A percentile compares a stretch with the other conserved stretches of the same genome.
Conservation (phyloP, 179 eudicot species). For the Actinidia arguta region DNA sequence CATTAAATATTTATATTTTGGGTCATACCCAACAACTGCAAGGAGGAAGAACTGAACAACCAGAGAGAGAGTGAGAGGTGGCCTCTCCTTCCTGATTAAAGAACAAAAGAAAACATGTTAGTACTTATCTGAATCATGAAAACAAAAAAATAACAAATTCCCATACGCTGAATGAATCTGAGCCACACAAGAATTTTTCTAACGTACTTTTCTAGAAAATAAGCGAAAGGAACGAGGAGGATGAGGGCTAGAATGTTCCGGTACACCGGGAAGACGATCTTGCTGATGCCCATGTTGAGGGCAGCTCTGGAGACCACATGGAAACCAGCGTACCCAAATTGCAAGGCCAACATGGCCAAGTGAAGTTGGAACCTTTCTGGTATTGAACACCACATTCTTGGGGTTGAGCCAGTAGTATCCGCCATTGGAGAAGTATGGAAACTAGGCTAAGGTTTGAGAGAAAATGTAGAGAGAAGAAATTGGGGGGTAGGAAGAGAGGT, state of each 20-base stretch:
- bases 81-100: constrained; percentile 91
- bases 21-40: constrained; percentile 82
- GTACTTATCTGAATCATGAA: neutral
- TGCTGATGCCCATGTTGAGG: constrained; percentile 65
- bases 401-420: constrained; percentile 40
- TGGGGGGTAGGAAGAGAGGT: constrained; percentile 20
- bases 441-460: neutral
- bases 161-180: neutral
- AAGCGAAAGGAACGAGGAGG: constrained; percentile 86
- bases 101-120: neutral
- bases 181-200: neutral
- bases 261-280: constrained; percentile 91
- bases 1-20: neutral
- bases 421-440: constrained; percentile 49
- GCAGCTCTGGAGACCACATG: no score
- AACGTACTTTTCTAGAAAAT: constrained; percentile 92
- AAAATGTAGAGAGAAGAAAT: neutral
- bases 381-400: constrained; percentile 54
- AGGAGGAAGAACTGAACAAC: constrained; percentile 88
- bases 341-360: no score
- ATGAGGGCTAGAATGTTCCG: constrained; percentile 85
- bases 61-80: constrained; percentile 67
- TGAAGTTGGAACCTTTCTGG: no score
- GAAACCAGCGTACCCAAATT: no score
- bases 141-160: neutral